These are phyloP conservation scores for Pestalotiopsis sp. DNA, from an alignment of 2,329 filamentous ascomycete genomes.

Conservation along the genomic window DNA sequence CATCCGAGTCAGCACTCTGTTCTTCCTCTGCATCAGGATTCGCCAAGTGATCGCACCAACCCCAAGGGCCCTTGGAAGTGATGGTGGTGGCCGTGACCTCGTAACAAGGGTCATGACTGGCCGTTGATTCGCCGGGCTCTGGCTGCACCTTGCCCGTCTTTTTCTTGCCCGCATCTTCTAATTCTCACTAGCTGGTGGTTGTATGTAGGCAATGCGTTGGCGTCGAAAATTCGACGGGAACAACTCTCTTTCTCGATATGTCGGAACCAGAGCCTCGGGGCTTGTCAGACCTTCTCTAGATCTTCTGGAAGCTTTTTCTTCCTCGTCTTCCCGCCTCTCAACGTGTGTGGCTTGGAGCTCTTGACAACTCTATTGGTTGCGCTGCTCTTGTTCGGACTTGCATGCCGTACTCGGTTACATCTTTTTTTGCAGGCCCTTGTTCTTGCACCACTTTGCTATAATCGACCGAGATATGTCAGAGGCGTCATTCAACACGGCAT, in stretches of 20 bases:
- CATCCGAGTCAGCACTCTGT: neutral
- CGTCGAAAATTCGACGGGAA: slow-evolving; percentile 6
- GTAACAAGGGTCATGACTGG: neutral
- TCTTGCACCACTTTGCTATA: neutral
- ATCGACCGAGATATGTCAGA: neutral
- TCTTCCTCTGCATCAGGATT: neutral
- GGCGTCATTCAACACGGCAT: too few relatives aligned
- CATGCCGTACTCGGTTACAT: neutral
- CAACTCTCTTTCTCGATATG: neutral
- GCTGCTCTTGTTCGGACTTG: neutral
- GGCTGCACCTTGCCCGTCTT: neutral
- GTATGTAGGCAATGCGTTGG: neutral
- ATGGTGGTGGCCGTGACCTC: neutral
- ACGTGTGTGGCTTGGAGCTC: neutral
- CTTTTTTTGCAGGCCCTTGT: neutral
- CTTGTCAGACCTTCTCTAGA: neutral
- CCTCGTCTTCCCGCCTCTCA: neutral
- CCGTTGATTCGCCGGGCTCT: neutral
- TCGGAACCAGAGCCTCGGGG: neutral
- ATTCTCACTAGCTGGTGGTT: neutral
- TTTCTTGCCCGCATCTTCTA: neutral
- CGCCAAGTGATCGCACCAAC: neutral
- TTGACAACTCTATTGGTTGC: neutral
- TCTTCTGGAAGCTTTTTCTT: slow-evolving; percentile 5
- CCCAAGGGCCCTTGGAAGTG: neutral